phyloP scores from a whole-genome alignment of 2,329 filamentous ascomycete species.

The Fusarium duplospermum region DNA sequence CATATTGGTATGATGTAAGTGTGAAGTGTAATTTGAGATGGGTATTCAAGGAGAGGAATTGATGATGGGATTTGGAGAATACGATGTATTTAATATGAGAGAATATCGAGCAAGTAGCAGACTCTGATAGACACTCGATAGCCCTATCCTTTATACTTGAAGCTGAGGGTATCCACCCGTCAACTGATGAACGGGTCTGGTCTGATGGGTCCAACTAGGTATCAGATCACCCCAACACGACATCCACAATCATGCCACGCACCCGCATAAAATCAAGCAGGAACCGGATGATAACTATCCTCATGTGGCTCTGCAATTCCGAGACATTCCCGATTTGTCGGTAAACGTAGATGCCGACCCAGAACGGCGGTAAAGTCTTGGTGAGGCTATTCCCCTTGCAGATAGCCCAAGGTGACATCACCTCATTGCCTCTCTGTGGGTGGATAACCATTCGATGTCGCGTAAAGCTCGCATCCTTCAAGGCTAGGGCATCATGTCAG shows the following conservation, averaged over 20 bases:
- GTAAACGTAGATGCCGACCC: constrained; percentile 21
- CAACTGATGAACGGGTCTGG: constrained; percentile 4
- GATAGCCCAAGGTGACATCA: constrained; percentile 8
- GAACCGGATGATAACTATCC: constrained; percentile 13
- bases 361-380: constrained; percentile 19
- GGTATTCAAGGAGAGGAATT: neutral
- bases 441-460: neutral
- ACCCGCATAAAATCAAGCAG: neutral
- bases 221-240: neutral
- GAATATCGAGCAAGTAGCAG: neutral
- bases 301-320: constrained; percentile 26
- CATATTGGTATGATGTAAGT: constrained; percentile 18
- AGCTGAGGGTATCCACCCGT: neutral
- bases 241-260: constrained; percentile 7
- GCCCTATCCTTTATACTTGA: neutral
- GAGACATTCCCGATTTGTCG: constrained; percentile 8
- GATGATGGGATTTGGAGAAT: neutral
- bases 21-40: neutral
- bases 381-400: constrained; percentile 9
- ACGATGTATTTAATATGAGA: neutral
- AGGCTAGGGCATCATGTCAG: neutral
- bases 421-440: neutral
- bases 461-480: neutral
- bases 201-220: neutral
- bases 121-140: no score